Base-by-base conservation (phyloP, 768 basidiomycete species). In the Serendipita sp. region DNA sequence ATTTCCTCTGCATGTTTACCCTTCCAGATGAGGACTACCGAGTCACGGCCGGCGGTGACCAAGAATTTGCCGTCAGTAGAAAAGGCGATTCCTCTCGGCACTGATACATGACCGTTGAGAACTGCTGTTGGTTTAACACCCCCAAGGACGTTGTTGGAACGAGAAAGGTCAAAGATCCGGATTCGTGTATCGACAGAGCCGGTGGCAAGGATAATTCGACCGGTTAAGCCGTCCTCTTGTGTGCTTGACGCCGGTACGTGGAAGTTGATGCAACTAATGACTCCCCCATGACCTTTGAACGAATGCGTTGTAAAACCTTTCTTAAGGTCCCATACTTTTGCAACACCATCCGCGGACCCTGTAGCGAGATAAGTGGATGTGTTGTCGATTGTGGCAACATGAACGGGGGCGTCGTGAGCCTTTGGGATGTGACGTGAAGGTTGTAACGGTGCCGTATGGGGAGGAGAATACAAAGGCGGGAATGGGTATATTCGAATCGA, bases 241-340 rank as follows among this genome's bases (percentile, higher is more conserved):
- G 79, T 74, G 37, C 75, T 76, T 5, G 82, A 81, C 2, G 79
- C 76, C 66, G 87, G 69, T 86, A 89, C 72, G 86, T 87, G 75
- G 94, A 99, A 29, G 81, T 76, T 66, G 98, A 76, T 15, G 95
- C 93, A 60, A 68, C 88, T 90, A 72, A 99, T 86, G 66, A 96
- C 90, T n/a, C 96, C 96, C 3, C 94, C 96, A 71, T 98, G 96
- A 1, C 94, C 95, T 70, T 88, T 88, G 79, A 95, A 92, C 11
- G 93, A 80, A 73, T 99, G 96, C 0, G 96, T 99, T 36, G 89
- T 83, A 71, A 86, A 93, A 37, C 92, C 94, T 29, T 85, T 85
- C 2, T 79, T 74, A 52, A 93, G 84, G 72, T 96, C 87, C 93
- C 93, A 98, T 8, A 99, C 91, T 76, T 97, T 98, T 50, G 97